Evolutionary conservation across 2,329 filamentous ascomycete genomes (phyloP), one percentile per base, ranked within the genome.

Genomic region (Nothophoma quercina): DNA sequence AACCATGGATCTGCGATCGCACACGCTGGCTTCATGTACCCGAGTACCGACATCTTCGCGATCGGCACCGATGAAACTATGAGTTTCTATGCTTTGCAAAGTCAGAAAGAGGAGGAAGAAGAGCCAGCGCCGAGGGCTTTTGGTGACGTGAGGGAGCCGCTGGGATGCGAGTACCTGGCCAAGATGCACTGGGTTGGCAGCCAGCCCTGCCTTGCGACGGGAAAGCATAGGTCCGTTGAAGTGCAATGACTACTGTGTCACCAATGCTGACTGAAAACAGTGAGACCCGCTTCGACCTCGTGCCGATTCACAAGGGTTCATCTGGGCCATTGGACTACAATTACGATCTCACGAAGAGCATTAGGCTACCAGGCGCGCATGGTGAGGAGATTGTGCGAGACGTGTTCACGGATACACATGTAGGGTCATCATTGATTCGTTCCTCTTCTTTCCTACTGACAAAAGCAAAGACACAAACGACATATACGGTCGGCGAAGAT

Each of bases 41-140:
- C 68, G 0, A 57, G 56, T 30, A 73, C 68, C 2, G 67, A 72
- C 30, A 83, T 92, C 25, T 91, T 86, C 58, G 88, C 88, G 4
- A 75, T 93, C 8, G 90, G 88, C 1, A 89, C 91, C 52, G 90
- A 93, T 69, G 90, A 95, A 77, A 86, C 85, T 52, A 83, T 92
- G 57, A 87, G 88, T 15, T 81, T 92, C 51, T 91, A 92, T 69
- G 83, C 87, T 56, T 77, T 89, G 48, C 83, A 85, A 39, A 88
- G 88, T 58, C 82, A 83, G 30, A 77, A 79, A n/a, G 82, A 84
- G 36, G 83, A 83, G 15, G 86, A 85, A 8, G 76, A 81, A 30
- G 77, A 80, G 44, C 74, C 78, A 1, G 66, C 75, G 5, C 79
- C 80, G 21, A 70, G 64, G 30, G 53, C 56, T 1, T 87, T 90